Percentiles rank a stretch among this genome's conserved stretches.
Evolutionary conservation across 2,329 filamentous ascomycete genomes (phyloP).

Genomic region (Esteya vermicola): DNA sequence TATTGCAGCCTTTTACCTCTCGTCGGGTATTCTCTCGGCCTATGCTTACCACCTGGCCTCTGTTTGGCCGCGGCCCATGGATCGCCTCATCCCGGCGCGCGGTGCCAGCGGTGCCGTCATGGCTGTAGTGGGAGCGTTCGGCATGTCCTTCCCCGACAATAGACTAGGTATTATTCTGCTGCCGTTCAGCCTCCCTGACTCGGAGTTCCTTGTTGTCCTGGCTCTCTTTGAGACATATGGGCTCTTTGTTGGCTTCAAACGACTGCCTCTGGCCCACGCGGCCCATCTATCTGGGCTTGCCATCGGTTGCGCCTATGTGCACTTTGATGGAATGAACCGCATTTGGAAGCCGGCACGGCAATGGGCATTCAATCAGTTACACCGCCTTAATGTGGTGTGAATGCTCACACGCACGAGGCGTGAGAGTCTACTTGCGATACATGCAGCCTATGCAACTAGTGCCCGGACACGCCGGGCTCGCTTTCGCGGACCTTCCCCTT

Average conservation of each 20-base stretch:
- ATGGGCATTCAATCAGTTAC: constrained; percentile 7
- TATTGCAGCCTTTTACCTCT: constrained; percentile 14
- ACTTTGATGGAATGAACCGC: constrained; percentile 6
- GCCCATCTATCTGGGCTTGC: constrained; percentile 13
- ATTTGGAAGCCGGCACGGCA: constrained; percentile 11
- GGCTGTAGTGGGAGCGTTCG: constrained; percentile 13
- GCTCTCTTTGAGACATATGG: constrained; percentile 13
- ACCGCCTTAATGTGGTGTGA: constrained; percentile 1
- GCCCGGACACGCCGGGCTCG: no score
- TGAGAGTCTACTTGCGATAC: neutral
- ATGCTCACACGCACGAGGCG: neutral
- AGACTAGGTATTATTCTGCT: constrained; percentile 11
- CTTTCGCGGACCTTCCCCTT: no score
- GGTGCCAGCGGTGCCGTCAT: constrained; percentile 15
- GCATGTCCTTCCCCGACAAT: constrained; percentile 9
- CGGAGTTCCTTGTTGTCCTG: constrained; percentile 8
- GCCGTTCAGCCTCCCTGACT: constrained; percentile 10
- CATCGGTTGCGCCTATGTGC: constrained; percentile 12
- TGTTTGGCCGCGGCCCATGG: constrained; percentile 8
- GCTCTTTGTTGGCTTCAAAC: constrained; percentile 10
- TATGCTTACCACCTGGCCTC: constrained; percentile 11
- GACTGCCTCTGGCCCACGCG: constrained; percentile 11
- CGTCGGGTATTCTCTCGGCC: constrained; percentile 10
- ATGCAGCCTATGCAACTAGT: no score
- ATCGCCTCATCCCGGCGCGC: constrained; percentile 8